Evolutionary conservation across 1,139 yeast genomes (phyloP), one percentile per base, ranked within the genome.

Genomic region (Saccharomyces hybrid): DNA sequence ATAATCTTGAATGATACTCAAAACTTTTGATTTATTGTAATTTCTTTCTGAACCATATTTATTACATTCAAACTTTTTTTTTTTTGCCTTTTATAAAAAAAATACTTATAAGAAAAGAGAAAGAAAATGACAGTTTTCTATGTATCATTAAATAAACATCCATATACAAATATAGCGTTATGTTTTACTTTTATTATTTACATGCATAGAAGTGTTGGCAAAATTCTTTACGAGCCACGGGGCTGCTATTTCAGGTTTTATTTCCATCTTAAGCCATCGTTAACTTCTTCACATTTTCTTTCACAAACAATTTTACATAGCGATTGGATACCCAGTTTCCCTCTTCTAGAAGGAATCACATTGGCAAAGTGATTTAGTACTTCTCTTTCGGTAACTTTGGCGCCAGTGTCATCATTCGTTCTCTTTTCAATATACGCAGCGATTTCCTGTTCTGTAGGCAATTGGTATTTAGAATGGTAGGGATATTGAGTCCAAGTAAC

Each of bases 381-480:
- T 64, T 88, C 95, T 50, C 72, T 67, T 51, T 81, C 82, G 9
- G 93, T 83, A 27, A 85, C 85, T 68, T 85, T 81, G 69, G 79
- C 82, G 42, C 83, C 76, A 63, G 88, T 77, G 61, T 80, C 78
- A 14, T 84, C 75, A 32, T 81, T 83, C 63, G 82, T 88, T 82
- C 66, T 61, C 14, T 71, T 72, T 1, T 65, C 60, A 28, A 76
- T 59, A 27, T 65, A 58, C 20, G 64, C 64, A 47, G 61, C 64
- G n/a, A 73, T 76, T 56, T 82, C 84, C 51, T 66, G 61, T 70
- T 84, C 87, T 13, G 80, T 75, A 52, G 98, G 98, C 60, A 93
- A 77, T 38, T 96, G 96, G 77, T 81, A 86, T 80, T 77, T 62
- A 28, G 55, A 49, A 47, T 67, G 69, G 71, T 79, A 82, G 34